Percentiles rank a stretch among this genome's conserved stretches.
phyloP scores from a whole-genome alignment of 768 basidiomycete species.

The Psilocybe tampanensis region DNA sequence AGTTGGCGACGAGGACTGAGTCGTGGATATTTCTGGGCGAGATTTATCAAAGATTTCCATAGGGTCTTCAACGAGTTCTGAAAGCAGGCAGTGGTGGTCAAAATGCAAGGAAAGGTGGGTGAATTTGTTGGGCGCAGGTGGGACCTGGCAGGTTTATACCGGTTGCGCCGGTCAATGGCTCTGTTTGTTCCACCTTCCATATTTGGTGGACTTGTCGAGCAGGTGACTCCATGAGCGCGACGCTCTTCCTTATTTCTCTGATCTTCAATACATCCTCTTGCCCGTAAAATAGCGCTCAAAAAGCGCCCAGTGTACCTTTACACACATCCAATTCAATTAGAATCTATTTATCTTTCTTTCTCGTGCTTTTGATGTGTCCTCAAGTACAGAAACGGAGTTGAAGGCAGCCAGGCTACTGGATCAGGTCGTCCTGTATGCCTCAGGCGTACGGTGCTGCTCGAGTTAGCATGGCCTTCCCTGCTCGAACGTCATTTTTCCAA shows the following conservation, averaged over 20 bases:
- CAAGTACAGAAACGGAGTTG: no score
- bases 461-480: no score
- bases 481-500: no score
- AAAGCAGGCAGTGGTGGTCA: slow-evolving; percentile 16
- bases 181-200: slow-evolving; percentile 17
- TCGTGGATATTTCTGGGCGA: not conserved
- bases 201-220: slow-evolving; percentile 14
- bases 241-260: not conserved
- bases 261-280: slow-evolving; percentile 3
- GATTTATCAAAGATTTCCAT: not conserved
- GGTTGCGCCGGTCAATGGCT: slow-evolving; percentile 35
- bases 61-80: not conserved
- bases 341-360: not conserved
- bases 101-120: slow-evolving; percentile 20
- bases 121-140: slow-evolving; percentile 32
- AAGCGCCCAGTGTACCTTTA: slow-evolving; percentile 10
- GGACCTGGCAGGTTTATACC: slow-evolving; percentile 39
- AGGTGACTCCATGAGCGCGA: slow-evolving; percentile 22
- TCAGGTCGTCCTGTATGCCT: no score
- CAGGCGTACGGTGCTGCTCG: no score
- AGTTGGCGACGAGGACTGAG: not conserved
- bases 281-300: slow-evolving; percentile 13
- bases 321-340: not conserved
- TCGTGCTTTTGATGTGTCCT: not conserved
- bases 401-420: not conserved